Conservation (phyloP, 352 stramenopile species). For the Pythium vanterpoolii region DNA sequence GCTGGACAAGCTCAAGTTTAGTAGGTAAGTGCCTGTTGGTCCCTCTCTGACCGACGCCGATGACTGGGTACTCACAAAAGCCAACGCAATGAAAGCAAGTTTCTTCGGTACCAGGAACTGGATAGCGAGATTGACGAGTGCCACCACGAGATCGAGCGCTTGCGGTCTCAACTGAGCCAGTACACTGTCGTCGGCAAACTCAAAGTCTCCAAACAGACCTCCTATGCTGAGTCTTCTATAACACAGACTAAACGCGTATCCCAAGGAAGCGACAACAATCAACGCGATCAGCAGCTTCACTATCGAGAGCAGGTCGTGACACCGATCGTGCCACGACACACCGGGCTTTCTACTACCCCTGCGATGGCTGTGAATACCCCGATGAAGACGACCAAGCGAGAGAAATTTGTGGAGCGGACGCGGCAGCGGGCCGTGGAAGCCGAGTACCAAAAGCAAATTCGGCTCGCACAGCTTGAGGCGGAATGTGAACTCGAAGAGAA, state of each 20-base stretch:
- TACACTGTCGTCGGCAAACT: slow-evolving; percentile 42
- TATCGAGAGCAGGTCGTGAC: background rate
- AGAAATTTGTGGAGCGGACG: slow-evolving; percentile 59
- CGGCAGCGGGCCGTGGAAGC: slow-evolving; percentile 46
- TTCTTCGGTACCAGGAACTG: slow-evolving; percentile 63
- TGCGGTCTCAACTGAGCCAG: slow-evolving; percentile 31
- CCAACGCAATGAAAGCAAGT: slow-evolving; percentile 37
- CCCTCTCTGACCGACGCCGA: too few species aligned
- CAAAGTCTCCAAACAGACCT: slow-evolving; percentile 27
- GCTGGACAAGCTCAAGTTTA: slow-evolving; percentile 49
- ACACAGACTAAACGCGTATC: background rate
- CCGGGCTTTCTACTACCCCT: background rate
- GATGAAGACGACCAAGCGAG: slow-evolving; percentile 14
- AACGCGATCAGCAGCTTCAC: background rate
- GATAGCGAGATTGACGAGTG: slow-evolving; percentile 63
- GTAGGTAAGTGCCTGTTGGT: slow-evolving; percentile 33
- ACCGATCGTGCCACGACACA: background rate
- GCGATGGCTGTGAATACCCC: background rate
- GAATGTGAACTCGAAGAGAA: slow-evolving; percentile 79
- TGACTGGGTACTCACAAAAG: background rate
- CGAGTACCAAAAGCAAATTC: slow-evolving; percentile 67
- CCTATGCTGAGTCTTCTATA: background rate
- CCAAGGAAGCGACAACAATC: background rate
- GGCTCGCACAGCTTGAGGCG: slow-evolving; percentile 58
- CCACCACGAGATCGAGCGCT: slow-evolving; percentile 45